phyloP scores from a whole-genome alignment of 441 rosid species.

The Pelargonium cotyledonis region DNA sequence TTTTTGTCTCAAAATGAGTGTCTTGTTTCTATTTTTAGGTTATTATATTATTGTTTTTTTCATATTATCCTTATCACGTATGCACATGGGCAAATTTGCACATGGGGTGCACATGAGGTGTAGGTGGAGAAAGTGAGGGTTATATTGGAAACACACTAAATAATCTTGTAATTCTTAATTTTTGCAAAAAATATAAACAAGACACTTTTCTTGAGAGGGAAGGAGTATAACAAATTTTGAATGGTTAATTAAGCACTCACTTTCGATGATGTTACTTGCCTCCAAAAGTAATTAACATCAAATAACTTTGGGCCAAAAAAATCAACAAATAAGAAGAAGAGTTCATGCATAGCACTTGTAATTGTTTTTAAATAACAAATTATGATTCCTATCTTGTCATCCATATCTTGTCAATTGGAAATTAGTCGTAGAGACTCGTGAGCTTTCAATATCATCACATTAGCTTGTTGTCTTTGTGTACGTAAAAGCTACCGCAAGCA shows the following conservation, averaged over 20 bases:
- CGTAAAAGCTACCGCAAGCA: conserved; percentile 13
- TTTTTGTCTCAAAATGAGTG: no score
- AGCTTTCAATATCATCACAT: neutral
- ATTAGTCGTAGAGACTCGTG: conserved; percentile 8
- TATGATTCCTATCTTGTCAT: conserved; percentile 29
- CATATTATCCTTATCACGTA: no score
- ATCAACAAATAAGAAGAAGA: conserved; percentile 13
- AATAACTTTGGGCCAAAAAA: conserved; percentile 12
- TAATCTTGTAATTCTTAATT: no score
- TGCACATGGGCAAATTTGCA: no score
- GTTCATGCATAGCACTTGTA: conserved; percentile 17
- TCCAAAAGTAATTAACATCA: conserved; percentile 12
- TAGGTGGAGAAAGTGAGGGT: no score
- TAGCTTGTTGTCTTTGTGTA: conserved; percentile 4
- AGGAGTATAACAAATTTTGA: neutral
- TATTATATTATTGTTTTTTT: no score
- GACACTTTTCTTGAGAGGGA: no score
- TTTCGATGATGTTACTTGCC: conserved; percentile 32
- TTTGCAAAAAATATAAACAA: no score
- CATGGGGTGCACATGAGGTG: no score
- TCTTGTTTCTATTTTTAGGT: no score
- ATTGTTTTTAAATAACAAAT: neutral
- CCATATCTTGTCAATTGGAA: conserved; percentile 12
- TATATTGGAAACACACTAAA: no score
- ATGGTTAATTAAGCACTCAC: conserved; percentile 16